Conservation (phyloP, 2,329 filamentous ascomycete genomes). For the Fusarium ramigenum region DNA sequence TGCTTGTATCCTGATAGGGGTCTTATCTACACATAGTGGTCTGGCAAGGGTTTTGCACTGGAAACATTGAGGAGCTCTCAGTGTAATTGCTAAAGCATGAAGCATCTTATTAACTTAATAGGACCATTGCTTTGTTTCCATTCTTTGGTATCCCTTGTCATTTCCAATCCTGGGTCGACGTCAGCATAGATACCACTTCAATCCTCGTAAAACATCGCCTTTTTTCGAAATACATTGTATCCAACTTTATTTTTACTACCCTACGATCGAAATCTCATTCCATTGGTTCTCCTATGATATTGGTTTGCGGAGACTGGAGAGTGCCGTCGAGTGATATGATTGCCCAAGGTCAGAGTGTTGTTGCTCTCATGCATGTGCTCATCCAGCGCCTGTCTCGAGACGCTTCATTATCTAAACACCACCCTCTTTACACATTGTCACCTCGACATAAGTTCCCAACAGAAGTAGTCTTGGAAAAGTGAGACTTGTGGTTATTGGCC, state of each 20-base stretch:
- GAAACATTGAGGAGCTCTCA: not conserved
- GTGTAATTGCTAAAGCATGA: accelerated
- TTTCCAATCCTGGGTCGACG: not conserved
- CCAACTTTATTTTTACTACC: not conserved
- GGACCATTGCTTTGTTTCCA: not conserved
- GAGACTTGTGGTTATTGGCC: not conserved
- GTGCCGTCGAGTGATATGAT: too few relatives aligned
- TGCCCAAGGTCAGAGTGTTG: not conserved
- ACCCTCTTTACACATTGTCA: too few relatives aligned
- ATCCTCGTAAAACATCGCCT: not conserved
- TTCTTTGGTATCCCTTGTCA: not conserved
- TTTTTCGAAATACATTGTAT: not conserved
- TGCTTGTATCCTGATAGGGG: not conserved
- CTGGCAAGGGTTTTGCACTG: not conserved
- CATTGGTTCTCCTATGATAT: accelerated
- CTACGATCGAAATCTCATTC: accelerated
- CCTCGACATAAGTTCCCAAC: not conserved
- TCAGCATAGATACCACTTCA: not conserved
- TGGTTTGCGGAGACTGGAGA: not conserved
- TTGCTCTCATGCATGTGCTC: too few relatives aligned
- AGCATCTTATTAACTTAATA: not conserved
- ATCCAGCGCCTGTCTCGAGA: not conserved
- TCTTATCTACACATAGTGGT: not conserved
- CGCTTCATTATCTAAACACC: not conserved
- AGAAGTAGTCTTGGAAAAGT: too few relatives aligned